Base-by-base conservation (phyloP, 352 stramenopile species). In the Globisporangium emineosum region DNA sequence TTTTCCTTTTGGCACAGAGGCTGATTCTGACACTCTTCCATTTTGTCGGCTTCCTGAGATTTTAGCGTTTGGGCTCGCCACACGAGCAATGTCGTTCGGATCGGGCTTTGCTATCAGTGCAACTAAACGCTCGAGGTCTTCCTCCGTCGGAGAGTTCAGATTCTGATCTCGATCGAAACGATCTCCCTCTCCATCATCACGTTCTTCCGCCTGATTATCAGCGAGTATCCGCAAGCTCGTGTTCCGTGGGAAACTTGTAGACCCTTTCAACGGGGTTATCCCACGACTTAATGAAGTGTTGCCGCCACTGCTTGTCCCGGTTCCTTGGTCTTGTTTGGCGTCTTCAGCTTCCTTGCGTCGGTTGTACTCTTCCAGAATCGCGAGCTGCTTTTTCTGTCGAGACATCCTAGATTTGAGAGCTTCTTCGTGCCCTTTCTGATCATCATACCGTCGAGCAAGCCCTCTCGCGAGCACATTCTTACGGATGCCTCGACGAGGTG, bases 401-500 rank as follows among this genome's bases (percentile, higher is more conserved):
- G 66, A 53, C 21, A 76, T 45, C 30, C 69, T 63, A 13, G 64
- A 12, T 33, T 77, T 76, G 30, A 64, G 68, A 5, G 27, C 42
- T 30, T 70, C 66, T 51, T 79, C 62, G 35, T 65, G 64, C 15
- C 51, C 30, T 68, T 72, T 79, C 32, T 76, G 69, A 15, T 72
- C 71, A n/a, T 51, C 66, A 53, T 79, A 77, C 27, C 72, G 54
- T 30, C 49, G 68, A 17, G 66, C 67, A 29, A 78, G 61, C 2
- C 71, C 74, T 64, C 69, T 61, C 17, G 74, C 74, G 29, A 79
- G 55, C 17, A 70, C 30, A 45, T 74, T 76, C 37, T 67, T 69
- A 6, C 72, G 69, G 35, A 78, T 60, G 50, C 64, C 58, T 47
- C 59, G 65, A 35, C 69, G 68, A 27, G 43, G 27, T 10, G 29